Evolutionary conservation across 768 basidiomycete genomes (phyloP), one percentile per base, ranked within the genome.

Genomic region (Rhodotorula diobovata): DNA sequence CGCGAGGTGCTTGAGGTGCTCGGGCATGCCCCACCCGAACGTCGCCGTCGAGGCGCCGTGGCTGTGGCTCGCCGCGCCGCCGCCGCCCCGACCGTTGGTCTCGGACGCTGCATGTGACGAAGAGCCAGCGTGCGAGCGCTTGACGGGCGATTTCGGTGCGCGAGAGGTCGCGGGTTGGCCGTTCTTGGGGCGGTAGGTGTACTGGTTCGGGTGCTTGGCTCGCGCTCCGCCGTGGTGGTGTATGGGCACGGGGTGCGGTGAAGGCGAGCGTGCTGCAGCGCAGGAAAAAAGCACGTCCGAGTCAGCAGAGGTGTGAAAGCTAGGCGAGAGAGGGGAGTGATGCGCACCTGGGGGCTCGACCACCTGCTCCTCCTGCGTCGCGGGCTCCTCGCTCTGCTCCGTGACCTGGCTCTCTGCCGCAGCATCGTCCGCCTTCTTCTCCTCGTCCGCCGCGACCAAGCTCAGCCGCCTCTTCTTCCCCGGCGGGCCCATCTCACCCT

Each of bases 1-100:
- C 75, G 89, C 86, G 72, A 95, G 87, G 79, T 94, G 90, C 0
- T 89, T 86, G 56, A 97, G 85, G 81, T 96, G 94, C 82, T 97
- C 94, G 14, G 94, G 94, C 60, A 98, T 83, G 67, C 87, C 86
- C 93, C 94, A 98, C 9, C 72, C 62, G 16, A 80, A 77, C 20
- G 58, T 54, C 30, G 30, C 45, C 53, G 63, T 35, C 34, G 59
- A 15, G 20, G 61, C 39, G n/a, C n/a, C n/a, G 45, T n/a, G 46
- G 50, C 53, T 35, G 34, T 35, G 61, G 43, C 21, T 8, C 2
- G 43, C 11, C 8, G 18, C 45, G 43, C 12, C 25, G 25, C 25
- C 25, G 48, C 23, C 25, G 25, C 7, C 48, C 45, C 25, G 23
- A 15, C 51, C n/a, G n/a, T 53, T 30, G 28, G 11, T 1, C n/a